Percentiles rank a stretch among this genome's conserved stretches.
These are phyloP conservation scores for Aurifilum marmelostoma DNA, from an alignment of 2,329 filamentous ascomycete species.

Conservation along the genomic window DNA sequence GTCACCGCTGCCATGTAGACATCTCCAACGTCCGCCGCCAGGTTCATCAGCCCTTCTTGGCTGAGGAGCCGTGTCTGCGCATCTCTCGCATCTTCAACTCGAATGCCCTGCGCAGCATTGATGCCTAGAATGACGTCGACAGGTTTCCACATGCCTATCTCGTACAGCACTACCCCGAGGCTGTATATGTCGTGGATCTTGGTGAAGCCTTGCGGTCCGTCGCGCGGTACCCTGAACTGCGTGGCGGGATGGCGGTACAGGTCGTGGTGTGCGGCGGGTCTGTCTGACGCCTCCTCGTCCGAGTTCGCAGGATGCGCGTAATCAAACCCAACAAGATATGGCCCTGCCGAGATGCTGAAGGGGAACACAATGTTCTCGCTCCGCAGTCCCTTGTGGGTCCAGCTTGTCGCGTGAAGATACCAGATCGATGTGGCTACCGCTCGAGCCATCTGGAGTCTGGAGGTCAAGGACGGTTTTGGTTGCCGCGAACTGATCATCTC, in stretches of 20 bases:
- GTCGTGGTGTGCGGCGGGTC: conserved; percentile 41
- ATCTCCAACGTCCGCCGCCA: conserved; percentile 21
- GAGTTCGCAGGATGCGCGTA: conserved; percentile 45
- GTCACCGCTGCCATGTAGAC: conserved; percentile 16
- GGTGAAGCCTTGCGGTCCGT: conserved; percentile 39
- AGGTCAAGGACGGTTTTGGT: conserved; percentile 18
- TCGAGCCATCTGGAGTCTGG: conserved; percentile 14
- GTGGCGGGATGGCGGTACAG: conserved; percentile 49
- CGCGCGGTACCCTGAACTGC: conserved; percentile 27
- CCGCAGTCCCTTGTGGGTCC: conserved; percentile 57
- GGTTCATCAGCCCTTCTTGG: conserved; percentile 10
- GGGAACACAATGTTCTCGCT: conserved; percentile 54
- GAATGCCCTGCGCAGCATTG: not conserved
- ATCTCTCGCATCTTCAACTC: not conserved
- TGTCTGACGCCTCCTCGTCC: conserved; percentile 47
- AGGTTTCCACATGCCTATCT: conserved; percentile 54
- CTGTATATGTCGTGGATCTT: conserved; percentile 50
- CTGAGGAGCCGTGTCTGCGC: conserved; percentile 10
- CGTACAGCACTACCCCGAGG: conserved; percentile 52
- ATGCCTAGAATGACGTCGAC: conserved; percentile 43
- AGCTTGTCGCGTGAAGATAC: conserved; percentile 54
- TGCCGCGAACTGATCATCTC: conserved; percentile 12
- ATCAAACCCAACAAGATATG: conserved; percentile 53
- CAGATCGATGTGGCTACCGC: conserved; percentile 15
- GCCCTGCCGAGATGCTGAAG: conserved; percentile 38